Conservation (phyloP, 257 asterid genomes). For the Rhazya stricta region DNA sequence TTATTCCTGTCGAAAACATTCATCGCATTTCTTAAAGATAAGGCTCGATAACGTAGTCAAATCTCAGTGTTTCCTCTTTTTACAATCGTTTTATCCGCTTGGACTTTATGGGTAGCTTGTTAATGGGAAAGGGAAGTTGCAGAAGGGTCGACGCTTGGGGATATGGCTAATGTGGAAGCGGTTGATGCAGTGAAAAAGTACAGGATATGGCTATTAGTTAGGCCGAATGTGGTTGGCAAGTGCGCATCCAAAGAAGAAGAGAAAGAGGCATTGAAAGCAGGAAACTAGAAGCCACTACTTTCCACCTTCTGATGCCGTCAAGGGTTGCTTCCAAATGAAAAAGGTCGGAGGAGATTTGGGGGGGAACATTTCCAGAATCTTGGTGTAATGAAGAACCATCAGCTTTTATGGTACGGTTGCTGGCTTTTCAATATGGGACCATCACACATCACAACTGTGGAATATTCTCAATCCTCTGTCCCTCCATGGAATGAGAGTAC, state of each 20-base stretch:
- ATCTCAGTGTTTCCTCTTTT: too few species aligned
- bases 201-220: not conserved
- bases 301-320: constrained; percentile 24
- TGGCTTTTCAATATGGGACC: not conserved
- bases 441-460: not conserved
- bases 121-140: too few species aligned
- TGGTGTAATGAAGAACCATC: not conserved
- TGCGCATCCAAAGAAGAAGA: not conserved
- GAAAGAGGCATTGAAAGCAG: constrained; percentile 22
- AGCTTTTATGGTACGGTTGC: not conserved
- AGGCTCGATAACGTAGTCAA: too few species aligned
- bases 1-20: not conserved
- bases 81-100: too few species aligned
- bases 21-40: too few species aligned
- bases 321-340: not conserved
- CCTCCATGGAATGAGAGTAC: too few species aligned
- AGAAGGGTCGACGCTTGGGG: too few species aligned
- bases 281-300: constrained; percentile 31
- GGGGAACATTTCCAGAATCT: not conserved
- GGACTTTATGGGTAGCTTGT: too few species aligned
- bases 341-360: constrained; percentile 1
- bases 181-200: too few species aligned
- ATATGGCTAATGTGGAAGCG: too few species aligned
- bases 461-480: not conserved
- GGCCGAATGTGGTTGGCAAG: not conserved